Evolutionary conservation across 2,329 filamentous ascomycete species (phyloP).

Genomic region (Pyrenochaeta sp.): DNA sequence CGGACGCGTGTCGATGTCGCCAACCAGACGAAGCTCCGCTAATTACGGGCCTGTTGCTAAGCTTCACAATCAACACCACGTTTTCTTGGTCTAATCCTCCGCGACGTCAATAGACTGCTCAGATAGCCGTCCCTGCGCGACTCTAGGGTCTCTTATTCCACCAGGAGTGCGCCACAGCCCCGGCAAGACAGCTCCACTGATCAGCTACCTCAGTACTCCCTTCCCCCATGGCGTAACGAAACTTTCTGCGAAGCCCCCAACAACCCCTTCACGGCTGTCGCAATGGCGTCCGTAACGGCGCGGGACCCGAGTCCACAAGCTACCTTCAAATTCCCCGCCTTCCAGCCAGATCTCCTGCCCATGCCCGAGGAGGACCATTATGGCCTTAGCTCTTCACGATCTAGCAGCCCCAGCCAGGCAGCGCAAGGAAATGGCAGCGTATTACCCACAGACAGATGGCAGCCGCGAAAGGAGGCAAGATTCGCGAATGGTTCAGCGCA

Average conservation of each 20-base stretch:
- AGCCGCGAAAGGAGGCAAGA: constrained; percentile 64
- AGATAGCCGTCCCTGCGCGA: constrained; percentile 4
- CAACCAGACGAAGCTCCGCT: constrained; percentile 27
- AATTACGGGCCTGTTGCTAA: constrained; percentile 28
- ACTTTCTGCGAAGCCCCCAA: constrained; percentile 17
- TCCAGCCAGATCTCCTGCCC: constrained; percentile 53
- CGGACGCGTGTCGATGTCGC: constrained; percentile 33
- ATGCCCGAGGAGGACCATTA: constrained; percentile 49
- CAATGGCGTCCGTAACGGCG: constrained; percentile 41
- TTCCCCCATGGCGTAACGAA: constrained; percentile 44
- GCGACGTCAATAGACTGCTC: constrained; percentile 1
- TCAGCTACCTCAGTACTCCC: constrained; percentile 9
- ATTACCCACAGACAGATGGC: constrained; percentile 65
- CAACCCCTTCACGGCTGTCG: constrained; percentile 25
- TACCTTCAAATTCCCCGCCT: constrained; percentile 57
- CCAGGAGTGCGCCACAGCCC: constrained; percentile 5
- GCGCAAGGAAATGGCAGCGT: constrained; percentile 38
- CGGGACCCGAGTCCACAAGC: constrained; percentile 41
- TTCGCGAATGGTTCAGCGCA: constrained; percentile 50
- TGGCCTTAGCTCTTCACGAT: constrained; percentile 44
- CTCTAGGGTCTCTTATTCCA: background rate
- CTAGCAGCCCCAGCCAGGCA: constrained; percentile 39
- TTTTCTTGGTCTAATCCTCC: constrained; percentile 10
- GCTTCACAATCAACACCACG: constrained; percentile 23
- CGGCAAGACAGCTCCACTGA: constrained; percentile 1